A percentile compares a stretch with the other conserved stretches of the same genome.
These are phyloP conservation scores for Candida loeiensis DNA, from an alignment of 805 yeast genomes.

Conservation along the genomic window DNA sequence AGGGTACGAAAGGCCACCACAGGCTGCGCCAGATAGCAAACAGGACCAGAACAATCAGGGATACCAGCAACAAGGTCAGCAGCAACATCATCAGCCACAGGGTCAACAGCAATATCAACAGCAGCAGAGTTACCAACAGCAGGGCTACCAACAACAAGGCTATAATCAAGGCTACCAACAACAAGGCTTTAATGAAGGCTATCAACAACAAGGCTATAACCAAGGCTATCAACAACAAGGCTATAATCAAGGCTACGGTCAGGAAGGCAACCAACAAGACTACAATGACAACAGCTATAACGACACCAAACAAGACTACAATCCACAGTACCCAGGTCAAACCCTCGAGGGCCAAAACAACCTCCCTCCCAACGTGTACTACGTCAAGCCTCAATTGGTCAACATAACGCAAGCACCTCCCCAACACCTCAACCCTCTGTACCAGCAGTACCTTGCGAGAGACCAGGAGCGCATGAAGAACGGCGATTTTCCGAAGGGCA, in stretches of 20 bases:
- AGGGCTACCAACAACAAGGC: no score
- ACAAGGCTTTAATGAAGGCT: no score
- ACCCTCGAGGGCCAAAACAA: background rate
- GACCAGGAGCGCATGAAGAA: slow-evolving; percentile 30
- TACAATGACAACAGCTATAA: background rate
- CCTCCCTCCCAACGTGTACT: slow-evolving; percentile 22
- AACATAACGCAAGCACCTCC: slow-evolving; percentile 38
- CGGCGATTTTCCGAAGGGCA: slow-evolving; percentile 32
- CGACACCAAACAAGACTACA: background rate
- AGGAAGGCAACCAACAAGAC: background rate
- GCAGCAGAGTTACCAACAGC: no score
- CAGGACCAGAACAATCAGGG: slow-evolving; percentile 1
- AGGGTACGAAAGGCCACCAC: background rate
- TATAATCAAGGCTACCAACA: no score
- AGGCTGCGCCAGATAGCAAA: background rate
- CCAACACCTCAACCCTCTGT: slow-evolving; percentile 34
- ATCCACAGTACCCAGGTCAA: background rate
- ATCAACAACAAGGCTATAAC: no score
- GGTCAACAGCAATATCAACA: no score
- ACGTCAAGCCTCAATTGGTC: slow-evolving; percentile 31
- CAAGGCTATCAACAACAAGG: no score
- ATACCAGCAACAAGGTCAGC: background rate
- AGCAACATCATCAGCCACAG: no score
- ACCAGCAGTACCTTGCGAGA: slow-evolving; percentile 28
- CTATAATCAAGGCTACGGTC: no score